Evolutionary conservation across 2,329 filamentous ascomycete genomes (phyloP), one percentile per base, ranked within the genome.

Genomic region (Aciculosporium take): DNA sequence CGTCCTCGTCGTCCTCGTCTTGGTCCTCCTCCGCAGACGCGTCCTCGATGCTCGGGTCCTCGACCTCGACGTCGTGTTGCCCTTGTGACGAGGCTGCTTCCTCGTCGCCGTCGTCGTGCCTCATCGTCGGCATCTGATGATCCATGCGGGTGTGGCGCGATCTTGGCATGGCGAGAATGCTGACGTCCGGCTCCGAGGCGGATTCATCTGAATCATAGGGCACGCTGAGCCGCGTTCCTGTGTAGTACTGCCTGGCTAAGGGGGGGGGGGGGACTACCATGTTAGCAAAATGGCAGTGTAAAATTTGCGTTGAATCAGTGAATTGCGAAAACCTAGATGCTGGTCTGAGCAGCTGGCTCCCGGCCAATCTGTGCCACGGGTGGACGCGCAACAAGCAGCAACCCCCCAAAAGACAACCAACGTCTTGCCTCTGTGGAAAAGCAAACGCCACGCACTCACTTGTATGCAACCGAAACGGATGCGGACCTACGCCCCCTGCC

Each of bases 391-490:
- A n/a, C n/a, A n/a, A n/a, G n/a, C n/a, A n/a, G n/a, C n/a, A n/a
- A n/a, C n/a, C n/a, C n/a, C n/a, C n/a, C n/a, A n/a, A n/a, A n/a
- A n/a, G n/a, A n/a, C n/a, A n/a, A n/a, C n/a, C n/a, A n/a, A n/a
- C n/a, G n/a, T n/a, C n/a, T n/a, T n/a, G n/a, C n/a, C n/a, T n/a
- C n/a, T n/a, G n/a, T n/a, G 15, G 2, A 5, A 9, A 18, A 7
- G 4, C 15, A 12, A 27, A n/a, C 29, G 24, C 21, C 7, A 18
- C 6, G 21, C 18, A 58, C 60, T 60, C 44, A 62, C 60, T 54
- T 48, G 58, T 53, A 39, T 62, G 58, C 2, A 62, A 49, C 15
- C 60, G 58, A 45, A 62, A 62, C 0, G 60, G 60, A 51, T 62
- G 57, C 30, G 56, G 56, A 21, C 53, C 53, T 18, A 57, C 58